Base-by-base conservation (phyloP, 2,329 filamentous ascomycete genomes). In the Anisogramma anomala region DNA sequence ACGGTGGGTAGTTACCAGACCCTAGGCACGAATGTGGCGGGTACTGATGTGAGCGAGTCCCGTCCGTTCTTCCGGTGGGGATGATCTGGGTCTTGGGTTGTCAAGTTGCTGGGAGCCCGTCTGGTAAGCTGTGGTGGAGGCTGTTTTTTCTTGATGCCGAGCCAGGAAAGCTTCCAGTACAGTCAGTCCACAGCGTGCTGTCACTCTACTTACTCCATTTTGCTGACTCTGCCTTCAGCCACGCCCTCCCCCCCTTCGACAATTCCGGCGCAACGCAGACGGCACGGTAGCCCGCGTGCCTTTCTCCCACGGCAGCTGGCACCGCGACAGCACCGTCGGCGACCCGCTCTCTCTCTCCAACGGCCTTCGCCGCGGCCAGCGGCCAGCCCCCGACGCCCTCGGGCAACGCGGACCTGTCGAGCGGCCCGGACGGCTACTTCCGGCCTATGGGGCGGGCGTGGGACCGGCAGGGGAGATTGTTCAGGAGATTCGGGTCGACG, bases 291-390 rank as follows among this genome's bases (percentile, higher is more conserved):
- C 79, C 1, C 86, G 74, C 60, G 62, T 87, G 14, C 67, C 75
- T 0, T 84, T 86, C n/a, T n/a, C n/a, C 59, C 82, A 84, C 56
- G 82, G 82, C 11, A 80, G 74, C 57, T 85, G 81, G 77, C 57
- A 60, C 59, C 58, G 34, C 11, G 39, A 33, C 3, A 26, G 33
- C 8, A 44, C 52, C 7, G 39, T 43, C 11, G 51, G 46, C 1
- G 74, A 74, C 56, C 60, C 58, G 42, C 54, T 74, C 34, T 57
- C 61, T 6, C n/a, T n/a, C n/a, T n/a, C n/a, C n/a, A n/a, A 48
- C 52, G 11, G 45, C 72, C 25, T 36, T 51, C 6, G 74, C 74
- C 48, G 43, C 48, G 13, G 45, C 48, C 13, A 45, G 48, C 11
- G 46, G 70, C 23, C 55, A 61, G 38, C 72, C 72, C 7, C 47